Evolutionary conservation across 2,329 filamentous ascomycete species (phyloP), one percentile per base, ranked within the genome.

Genomic region (Domatiomyces globalis): DNA sequence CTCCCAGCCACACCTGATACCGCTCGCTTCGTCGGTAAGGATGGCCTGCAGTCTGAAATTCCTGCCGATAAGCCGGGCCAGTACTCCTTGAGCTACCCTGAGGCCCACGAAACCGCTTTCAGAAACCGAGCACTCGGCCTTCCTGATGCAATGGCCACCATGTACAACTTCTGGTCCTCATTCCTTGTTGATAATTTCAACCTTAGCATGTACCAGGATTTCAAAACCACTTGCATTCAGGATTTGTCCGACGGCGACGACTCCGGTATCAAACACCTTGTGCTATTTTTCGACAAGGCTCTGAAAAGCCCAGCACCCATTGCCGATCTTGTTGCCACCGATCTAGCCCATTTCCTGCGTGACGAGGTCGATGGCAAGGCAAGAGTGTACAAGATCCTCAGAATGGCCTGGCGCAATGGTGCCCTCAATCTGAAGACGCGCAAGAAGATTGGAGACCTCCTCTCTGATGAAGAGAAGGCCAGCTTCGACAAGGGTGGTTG

Each of bases 131-230:
- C 72, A 48, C 61, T 60, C 10, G 56, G 59, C 27, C 65, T 76
- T 60, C 75, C 42, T 63, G 66, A 25, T 58, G 72, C 51, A 61
- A 63, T 56, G 45, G 57, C 67, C 56, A 50, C 52, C 5, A 74
- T 86, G 27, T 87, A 87, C 69, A 75, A 80, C 57, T 85, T 85
- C 69, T 88, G 84, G 83, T 79, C 80, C 18, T 78, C 83, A 64
- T 85, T 84, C 63, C 73, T 88, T 56, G 75, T 80, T 56, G 75
- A 79, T 61, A 82, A 84, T 67, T 87, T 88, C 75, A 85, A 88
- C 66, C 72, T 75, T 53, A 73, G 72, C 63, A 85, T 89, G 79
- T 88, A 88, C 69, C 72, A 78, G 63, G 84, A 88, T 65, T 87
- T 88, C 69, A 78, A 79, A 57, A 70, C 72, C 61, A 73, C 77